A percentile compares a stretch with the other conserved stretches of the same genome.
Conservation (phyloP, 2,329 filamentous ascomycete species). For the Alternaria burnsii region DNA sequence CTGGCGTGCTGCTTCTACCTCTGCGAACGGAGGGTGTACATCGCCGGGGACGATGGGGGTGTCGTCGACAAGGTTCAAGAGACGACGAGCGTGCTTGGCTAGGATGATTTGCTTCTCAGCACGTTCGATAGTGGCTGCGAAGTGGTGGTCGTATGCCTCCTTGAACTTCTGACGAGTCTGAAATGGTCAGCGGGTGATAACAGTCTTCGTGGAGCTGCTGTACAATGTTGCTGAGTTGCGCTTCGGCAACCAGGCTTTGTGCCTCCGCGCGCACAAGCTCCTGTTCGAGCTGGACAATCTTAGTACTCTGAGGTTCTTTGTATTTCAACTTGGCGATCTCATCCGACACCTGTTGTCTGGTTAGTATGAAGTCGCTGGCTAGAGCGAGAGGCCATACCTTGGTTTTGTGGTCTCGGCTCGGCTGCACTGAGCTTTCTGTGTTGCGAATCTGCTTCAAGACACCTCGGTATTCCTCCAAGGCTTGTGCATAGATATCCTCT, state of each 20-base stretch:
- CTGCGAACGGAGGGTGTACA: conserved; percentile 71
- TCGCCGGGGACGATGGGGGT: conserved; percentile 89
- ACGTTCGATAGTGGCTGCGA: conserved; percentile 90
- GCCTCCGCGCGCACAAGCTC: conserved; percentile 96
- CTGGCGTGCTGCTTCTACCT: conserved; percentile 75
- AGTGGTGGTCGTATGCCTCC: conserved; percentile 89
- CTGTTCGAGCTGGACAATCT: conserved; percentile 87
- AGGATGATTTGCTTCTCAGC: conserved; percentile 97
- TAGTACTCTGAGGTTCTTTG: conserved; percentile 87
- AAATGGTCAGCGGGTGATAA: conserved; percentile 24
- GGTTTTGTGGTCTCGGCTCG: conserved; percentile 82
- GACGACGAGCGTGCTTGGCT: conserved; percentile 85
- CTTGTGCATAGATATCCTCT: conserved; percentile 87
- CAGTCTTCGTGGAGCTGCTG: background rate
- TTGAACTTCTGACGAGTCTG: conserved; percentile 96
- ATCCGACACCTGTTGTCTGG: conserved; percentile 71
- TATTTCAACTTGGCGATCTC: conserved; percentile 91
- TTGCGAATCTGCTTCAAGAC: conserved; percentile 92
- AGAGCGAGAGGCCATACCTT: conserved; percentile 60
- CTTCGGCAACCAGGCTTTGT: conserved; percentile 94
- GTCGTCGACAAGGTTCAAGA: conserved; percentile 88
- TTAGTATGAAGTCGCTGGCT: background rate
- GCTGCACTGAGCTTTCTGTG: conserved; percentile 94
- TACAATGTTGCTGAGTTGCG: conserved; percentile 93
- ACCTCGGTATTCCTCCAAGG: conserved; percentile 82